A percentile compares a stretch with the other conserved stretches of the same genome.
Conservation (phyloP, 2,329 filamentous ascomycete species). For the Aphanoascus verrucosus region DNA sequence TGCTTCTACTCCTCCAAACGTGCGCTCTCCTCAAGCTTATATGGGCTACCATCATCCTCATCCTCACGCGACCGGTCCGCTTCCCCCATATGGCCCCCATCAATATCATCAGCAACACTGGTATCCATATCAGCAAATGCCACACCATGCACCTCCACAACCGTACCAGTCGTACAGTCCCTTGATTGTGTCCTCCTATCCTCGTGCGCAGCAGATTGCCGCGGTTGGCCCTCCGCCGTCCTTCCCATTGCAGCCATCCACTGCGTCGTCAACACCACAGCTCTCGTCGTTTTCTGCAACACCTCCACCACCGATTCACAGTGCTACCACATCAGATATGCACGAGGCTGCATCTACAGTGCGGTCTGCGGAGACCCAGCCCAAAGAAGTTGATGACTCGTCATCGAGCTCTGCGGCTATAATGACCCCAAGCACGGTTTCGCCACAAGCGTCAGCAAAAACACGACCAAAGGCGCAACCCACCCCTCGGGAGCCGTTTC, state of each 20-base stretch:
- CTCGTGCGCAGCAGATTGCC: slow-evolving; percentile 33
- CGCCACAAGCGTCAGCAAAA: slow-evolving; percentile 16
- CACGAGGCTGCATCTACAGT: slow-evolving; percentile 22
- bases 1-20: slow-evolving; percentile 37
- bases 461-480: slow-evolving; percentile 17
- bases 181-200: slow-evolving; percentile 36
- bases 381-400: slow-evolving; percentile 17
- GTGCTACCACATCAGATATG: slow-evolving; percentile 23
- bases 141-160: slow-evolving; percentile 33
- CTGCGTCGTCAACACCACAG: slow-evolving; percentile 28
- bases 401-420: background rate
- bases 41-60: slow-evolving; percentile 47
- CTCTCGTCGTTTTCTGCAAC: slow-evolving; percentile 24
- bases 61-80: slow-evolving; percentile 43
- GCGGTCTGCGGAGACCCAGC: slow-evolving; percentile 19
- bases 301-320: slow-evolving; percentile 25
- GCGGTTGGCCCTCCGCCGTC: slow-evolving; percentile 28
- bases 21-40: slow-evolving; percentile 50
- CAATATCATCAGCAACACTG: slow-evolving; percentile 36
- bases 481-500: slow-evolving; percentile 17
- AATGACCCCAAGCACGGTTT: background rate
- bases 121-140: slow-evolving; percentile 34
- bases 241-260: slow-evolving; percentile 20
- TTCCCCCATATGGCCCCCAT: slow-evolving; percentile 36
- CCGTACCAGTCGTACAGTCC: slow-evolving; percentile 34